Percentiles rank a stretch among this genome's conserved stretches.
These are phyloP conservation scores for Clitopilus hobsonii DNA, from an alignment of 768 basidiomycete species.

Conservation along the genomic window DNA sequence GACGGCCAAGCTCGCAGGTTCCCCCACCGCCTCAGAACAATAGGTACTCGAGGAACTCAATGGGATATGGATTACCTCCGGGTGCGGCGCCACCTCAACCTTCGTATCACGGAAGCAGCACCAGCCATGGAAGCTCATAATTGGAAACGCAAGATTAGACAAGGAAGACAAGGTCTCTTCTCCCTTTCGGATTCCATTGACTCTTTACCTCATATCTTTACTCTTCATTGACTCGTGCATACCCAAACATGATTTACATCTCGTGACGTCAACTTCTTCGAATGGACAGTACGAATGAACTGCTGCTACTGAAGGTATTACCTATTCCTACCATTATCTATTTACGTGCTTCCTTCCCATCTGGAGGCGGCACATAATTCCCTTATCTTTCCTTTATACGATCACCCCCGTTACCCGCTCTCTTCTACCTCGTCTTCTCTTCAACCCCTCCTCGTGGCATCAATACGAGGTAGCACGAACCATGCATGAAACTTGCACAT, in stretches of 20 bases:
- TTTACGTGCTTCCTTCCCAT: neutral
- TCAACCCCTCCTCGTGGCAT: neutral
- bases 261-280: neutral
- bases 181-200: neutral
- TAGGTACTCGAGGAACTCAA: constrained; percentile 65
- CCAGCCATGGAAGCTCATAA: neutral
- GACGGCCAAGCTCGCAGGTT: constrained; percentile 58
- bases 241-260: constrained; percentile 1
- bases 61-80: constrained; percentile 55
- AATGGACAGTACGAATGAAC: neutral
- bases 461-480: neutral
- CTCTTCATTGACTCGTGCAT: neutral
- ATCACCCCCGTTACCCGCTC: neutral
- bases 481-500: neutral
- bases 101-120: constrained; percentile 17
- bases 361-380: neutral
- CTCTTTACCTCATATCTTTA: no score
- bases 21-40: constrained; percentile 42
- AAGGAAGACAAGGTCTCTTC: neutral
- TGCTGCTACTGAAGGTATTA: neutral
- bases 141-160: neutral
- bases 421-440: no score
- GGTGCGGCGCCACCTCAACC: constrained; percentile 68
- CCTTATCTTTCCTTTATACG: neutral
- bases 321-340: neutral